Percentiles rank a stretch among this genome's conserved stretches.
Evolutionary conservation across 2,329 filamentous ascomycete species (phyloP).

Genomic region (Fonsecaea monophora): DNA sequence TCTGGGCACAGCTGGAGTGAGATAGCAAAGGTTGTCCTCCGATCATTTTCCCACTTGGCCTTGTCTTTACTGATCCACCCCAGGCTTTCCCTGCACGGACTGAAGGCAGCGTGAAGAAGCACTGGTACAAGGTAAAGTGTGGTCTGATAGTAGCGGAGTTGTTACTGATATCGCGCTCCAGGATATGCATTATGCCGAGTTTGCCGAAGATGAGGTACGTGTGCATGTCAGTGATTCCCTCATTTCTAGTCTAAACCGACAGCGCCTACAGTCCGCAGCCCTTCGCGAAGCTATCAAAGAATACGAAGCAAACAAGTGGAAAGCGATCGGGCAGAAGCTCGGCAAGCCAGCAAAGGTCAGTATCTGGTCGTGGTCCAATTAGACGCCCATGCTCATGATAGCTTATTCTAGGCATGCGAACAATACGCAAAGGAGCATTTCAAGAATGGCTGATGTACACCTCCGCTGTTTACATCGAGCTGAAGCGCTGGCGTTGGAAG

Average conservation of each 20-base stretch:
- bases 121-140: conserved; percentile 89
- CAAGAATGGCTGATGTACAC: conserved; percentile 46
- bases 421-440: conserved; percentile 98
- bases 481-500: conserved; percentile 30
- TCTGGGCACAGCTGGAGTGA: conserved; percentile 94
- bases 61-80: conserved; percentile 26
- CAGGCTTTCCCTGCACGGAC: conserved; percentile 91
- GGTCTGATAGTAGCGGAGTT: conserved; percentile 2
- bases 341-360: conserved; percentile 93
- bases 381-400: background rate
- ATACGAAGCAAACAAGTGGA: conserved; percentile 99
- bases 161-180: conserved; percentile 49
- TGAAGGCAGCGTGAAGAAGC: conserved; percentile 98
- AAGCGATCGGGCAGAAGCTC: conserved; percentile 93
- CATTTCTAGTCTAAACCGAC: background rate
- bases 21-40: conserved; percentile 83
- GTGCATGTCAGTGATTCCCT: no score
- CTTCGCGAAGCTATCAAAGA: conserved; percentile 95
- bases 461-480: conserved; percentile 17
- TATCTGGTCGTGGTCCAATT: conserved; percentile 27
- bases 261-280: conserved; percentile 48
- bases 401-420: conserved; percentile 70
- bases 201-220: conserved; percentile 89
- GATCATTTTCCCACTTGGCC: conserved; percentile 18
- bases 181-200: conserved; percentile 99